Conservation (phyloP, 306 rosid species). For the Vachellia pachyceras region DNA sequence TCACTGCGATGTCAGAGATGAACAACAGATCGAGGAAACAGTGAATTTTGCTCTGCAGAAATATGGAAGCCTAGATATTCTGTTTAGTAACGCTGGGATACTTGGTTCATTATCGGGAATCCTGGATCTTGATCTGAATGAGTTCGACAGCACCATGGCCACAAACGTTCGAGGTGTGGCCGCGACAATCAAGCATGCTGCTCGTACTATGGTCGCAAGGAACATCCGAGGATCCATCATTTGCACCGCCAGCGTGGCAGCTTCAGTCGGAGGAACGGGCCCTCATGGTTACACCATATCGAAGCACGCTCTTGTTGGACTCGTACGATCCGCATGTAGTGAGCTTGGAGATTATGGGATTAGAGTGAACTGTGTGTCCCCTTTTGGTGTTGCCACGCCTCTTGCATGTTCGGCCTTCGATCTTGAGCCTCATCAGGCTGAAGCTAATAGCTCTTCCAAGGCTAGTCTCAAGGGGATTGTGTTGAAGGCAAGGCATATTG, state of each 20-base stretch:
- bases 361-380: constrained; percentile 81
- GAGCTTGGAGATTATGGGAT: constrained; percentile 85
- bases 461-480: constrained; percentile 78
- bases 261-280: constrained; percentile 66
- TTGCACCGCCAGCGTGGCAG: constrained; percentile 83
- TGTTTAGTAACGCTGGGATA: constrained; percentile 88
- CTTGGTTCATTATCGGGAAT: constrained; percentile 64
- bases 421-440: constrained; percentile 57
- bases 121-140: constrained; percentile 70
- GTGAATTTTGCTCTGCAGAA: constrained; percentile 59
- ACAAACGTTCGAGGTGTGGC: constrained; percentile 77
- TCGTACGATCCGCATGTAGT: constrained; percentile 68
- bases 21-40: constrained; percentile 67
- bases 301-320: constrained; percentile 74
- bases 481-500: constrained; percentile 71
- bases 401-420: constrained; percentile 62
- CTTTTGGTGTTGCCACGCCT: constrained; percentile 85
- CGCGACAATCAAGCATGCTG: constrained; percentile 45
- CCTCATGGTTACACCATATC: constrained; percentile 71
- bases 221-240: constrained; percentile 67
- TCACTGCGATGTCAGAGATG: constrained; percentile 88
- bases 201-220: constrained; percentile 56
- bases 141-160: constrained; percentile 65
- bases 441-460: constrained; percentile 42
- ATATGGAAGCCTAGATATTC: constrained; percentile 64